Percentiles rank a stretch among this genome's conserved stretches.
Evolutionary conservation across 176 grass and related monocot genomes (phyloP).

Genomic region (Juncus inflexus): DNA sequence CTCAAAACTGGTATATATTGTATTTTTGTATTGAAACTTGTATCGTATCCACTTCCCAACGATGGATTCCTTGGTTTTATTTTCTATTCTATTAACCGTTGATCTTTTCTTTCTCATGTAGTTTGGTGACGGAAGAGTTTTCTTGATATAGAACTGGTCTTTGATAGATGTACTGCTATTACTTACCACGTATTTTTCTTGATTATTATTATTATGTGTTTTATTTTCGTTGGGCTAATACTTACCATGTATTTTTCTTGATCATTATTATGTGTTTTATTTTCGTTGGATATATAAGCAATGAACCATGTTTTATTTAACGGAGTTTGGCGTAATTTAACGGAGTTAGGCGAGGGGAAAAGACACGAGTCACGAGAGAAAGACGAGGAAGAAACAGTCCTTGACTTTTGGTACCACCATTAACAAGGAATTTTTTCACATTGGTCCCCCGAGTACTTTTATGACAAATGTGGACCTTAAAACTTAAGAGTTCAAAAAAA

Average conservation of each 20-base stretch:
- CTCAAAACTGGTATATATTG: background rate
- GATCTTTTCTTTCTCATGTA: too few species aligned
- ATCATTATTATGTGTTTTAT: slow-evolving; percentile 8
- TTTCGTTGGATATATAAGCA: background rate
- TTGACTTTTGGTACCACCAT: slow-evolving; percentile 6
- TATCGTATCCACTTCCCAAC: slow-evolving; percentile 12
- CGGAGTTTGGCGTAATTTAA: too few species aligned
- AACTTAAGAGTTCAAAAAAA: too few species aligned
- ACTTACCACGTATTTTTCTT: background rate
- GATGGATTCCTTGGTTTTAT: slow-evolving; percentile 10
- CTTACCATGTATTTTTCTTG: background rate
- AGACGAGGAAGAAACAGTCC: background rate
- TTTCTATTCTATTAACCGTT: background rate
- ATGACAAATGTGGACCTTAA: too few species aligned
- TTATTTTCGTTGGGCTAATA: background rate
- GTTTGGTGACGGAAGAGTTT: too few species aligned
- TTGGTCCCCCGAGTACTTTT: background rate
- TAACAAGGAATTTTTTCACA: background rate
- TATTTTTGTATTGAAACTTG: slow-evolving; percentile 8
- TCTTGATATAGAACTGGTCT: too few species aligned
- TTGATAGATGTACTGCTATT: too few species aligned
- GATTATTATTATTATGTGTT: slow-evolving; percentile 8
- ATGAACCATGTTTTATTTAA: too few species aligned
- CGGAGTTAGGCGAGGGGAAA: background rate
- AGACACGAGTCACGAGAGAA: slow-evolving; percentile 18